A percentile compares a stretch with the other conserved stretches of the same genome.
phyloP scores from a whole-genome alignment of 495 filamentous ascomycete species.

The Clavariopsis aquatica region DNA sequence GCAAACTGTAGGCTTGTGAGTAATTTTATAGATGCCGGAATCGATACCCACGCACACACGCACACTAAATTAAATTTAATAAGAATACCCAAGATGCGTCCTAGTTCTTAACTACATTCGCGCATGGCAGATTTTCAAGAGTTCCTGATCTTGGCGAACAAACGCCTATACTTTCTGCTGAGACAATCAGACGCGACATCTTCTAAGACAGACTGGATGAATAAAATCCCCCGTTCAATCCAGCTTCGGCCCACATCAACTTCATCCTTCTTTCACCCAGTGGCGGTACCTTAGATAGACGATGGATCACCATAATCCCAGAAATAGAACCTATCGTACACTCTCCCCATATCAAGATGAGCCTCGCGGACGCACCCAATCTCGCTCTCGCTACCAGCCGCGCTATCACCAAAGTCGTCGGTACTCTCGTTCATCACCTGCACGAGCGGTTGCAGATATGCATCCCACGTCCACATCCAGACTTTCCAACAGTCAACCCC shows the following conservation, averaged over 20 bases:
- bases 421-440: not conserved
- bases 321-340: not conserved
- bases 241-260: not conserved
- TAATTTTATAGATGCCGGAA: not conserved
- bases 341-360: not conserved
- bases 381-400: not conserved
- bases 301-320: not conserved
- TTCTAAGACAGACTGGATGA: not conserved
- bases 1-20: conserved; percentile 37
- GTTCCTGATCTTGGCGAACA: not conserved
- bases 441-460: too few species aligned
- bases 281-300: too few species aligned
- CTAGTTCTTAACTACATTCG: too few species aligned
- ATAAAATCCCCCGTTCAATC: not conserved
- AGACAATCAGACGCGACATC: not conserved
- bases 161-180: not conserved
- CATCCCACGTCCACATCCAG: not conserved
- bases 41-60: not conserved
- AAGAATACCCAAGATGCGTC: too few species aligned
- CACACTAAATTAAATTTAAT: too few species aligned
- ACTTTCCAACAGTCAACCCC: not conserved
- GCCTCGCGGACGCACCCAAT: not conserved
- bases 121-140: too few species aligned
- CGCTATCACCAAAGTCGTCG: not conserved
- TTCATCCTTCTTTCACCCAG: too few species aligned